Conservation (phyloP, 257 asterid genomes). For the Solanum piurae region DNA sequence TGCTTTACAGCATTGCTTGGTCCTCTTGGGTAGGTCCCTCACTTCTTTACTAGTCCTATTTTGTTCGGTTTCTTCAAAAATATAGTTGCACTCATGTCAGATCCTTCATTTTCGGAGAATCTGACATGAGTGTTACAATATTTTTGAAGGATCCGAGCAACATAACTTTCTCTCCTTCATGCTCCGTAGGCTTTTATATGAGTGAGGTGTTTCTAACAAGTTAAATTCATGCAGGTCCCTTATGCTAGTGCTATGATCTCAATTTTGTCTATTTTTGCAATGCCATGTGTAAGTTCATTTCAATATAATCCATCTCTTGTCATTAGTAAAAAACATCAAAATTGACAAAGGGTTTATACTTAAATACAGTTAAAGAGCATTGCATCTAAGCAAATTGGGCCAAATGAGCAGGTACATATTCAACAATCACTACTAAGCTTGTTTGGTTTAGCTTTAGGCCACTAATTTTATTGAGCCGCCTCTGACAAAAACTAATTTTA, state of each 20-base stretch:
- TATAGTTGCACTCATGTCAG: not conserved
- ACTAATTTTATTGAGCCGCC: not conserved
- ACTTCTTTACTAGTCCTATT: not conserved
- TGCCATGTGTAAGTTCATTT: constrained; percentile 61
- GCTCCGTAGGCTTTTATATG: not conserved
- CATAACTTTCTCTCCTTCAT: not conserved
- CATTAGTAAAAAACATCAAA: not conserved
- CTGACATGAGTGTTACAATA: not conserved
- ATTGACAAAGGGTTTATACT: not conserved
- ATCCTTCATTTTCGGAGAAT: not conserved
- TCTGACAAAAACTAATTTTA: not conserved
- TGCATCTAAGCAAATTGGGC: constrained; percentile 89
- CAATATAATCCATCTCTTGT: not conserved
- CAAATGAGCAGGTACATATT: constrained; percentile 60
- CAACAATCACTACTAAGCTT: not conserved
- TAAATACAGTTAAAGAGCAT: constrained; percentile 66
- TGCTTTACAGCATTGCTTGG: constrained; percentile 86
- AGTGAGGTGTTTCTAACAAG: not conserved
- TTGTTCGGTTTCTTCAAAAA: not conserved
- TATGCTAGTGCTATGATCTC: constrained; percentile 61
- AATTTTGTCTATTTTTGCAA: constrained; percentile 44
- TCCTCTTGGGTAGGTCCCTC: constrained; percentile 60
- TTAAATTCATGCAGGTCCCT: constrained; percentile 47
- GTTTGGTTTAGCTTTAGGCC: not conserved
- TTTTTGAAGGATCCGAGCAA: not conserved